A percentile compares a stretch with the other conserved stretches of the same genome.
Evolutionary conservation across 257 asterid genomes (phyloP).

Genomic region (Paraleonurus japonicus): DNA sequence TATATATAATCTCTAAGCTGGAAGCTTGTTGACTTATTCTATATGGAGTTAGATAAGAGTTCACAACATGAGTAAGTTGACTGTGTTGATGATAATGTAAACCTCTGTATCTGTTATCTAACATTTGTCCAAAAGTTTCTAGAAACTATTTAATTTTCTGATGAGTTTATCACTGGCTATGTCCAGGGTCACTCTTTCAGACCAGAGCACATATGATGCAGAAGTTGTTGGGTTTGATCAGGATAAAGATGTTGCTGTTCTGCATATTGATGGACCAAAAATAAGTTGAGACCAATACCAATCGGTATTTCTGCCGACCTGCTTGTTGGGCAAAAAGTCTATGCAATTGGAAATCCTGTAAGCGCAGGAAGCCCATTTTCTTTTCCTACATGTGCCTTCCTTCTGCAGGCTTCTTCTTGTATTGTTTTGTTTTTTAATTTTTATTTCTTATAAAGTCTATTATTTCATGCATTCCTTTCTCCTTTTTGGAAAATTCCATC

Average conservation of each 20-base stretch:
- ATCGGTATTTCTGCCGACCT: conserved; percentile 88
- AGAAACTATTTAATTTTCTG: neutral
- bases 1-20: neutral
- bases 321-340: conserved; percentile 99
- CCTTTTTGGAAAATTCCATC: neutral
- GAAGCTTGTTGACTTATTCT: conserved; percentile 4
- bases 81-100: neutral
- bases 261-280: conserved; percentile 71
- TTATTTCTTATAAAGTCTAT: neutral
- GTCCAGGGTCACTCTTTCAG: conserved; percentile 81
- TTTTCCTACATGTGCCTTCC: conserved; percentile 19
- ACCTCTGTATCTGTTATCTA: neutral
- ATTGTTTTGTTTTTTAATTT: neutral
- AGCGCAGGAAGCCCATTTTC: conserved; percentile 23
- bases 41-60: neutral
- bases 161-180: conserved; percentile 23
- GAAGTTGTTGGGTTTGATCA: conserved; percentile 94
- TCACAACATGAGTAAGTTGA: neutral
- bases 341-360: conserved; percentile 96
- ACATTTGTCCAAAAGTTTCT: neutral
- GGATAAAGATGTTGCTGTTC: conserved; percentile 97
- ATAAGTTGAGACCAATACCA: conserved; percentile 86
- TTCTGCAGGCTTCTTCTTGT: neutral
- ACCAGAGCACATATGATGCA: conserved; percentile 88
- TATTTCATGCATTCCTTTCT: conserved; percentile 3